Percentiles rank a stretch among this genome's conserved stretches.
Conservation (phyloP, 192 early-diverging fungal genomes). For the Linnemannia elongata region DNA sequence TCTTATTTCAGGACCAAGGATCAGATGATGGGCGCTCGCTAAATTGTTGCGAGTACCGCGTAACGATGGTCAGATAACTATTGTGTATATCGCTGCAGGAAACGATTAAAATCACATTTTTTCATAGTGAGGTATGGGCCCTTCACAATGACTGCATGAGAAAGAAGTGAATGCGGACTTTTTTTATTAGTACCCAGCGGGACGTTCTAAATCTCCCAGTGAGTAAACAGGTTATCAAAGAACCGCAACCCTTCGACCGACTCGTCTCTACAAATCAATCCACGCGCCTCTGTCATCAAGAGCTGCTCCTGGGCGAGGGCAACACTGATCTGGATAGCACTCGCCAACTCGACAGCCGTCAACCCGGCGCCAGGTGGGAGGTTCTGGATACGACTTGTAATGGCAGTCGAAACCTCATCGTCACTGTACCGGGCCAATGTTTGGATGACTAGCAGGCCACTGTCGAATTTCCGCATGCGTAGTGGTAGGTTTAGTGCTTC, state of each 20-base stretch:
- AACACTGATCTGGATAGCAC: slow-evolving; percentile 69
- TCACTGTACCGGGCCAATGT: slow-evolving; percentile 68
- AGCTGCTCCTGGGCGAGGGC: slow-evolving; percentile 77
- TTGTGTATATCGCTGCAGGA: neutral
- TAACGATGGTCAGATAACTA: neutral
- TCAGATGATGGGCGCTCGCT: slow-evolving; percentile 47
- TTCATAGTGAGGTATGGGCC: no score
- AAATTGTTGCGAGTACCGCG: neutral
- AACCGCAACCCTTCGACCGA: slow-evolving; percentile 87
- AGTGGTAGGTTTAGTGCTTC: slow-evolving; percentile 77
- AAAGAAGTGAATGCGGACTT: neutral
- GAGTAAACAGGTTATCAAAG: slow-evolving; percentile 77
- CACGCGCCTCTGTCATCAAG: slow-evolving; percentile 83
- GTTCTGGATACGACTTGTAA: slow-evolving; percentile 52
- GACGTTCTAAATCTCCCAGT: slow-evolving; percentile 38
- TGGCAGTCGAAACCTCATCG: slow-evolving; percentile 71
- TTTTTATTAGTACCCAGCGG: neutral
- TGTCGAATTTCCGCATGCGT: slow-evolving; percentile 81
- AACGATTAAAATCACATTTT: neutral
- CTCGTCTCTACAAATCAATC: slow-evolving; percentile 90
- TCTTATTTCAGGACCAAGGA: slow-evolving; percentile 58
- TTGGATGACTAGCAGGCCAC: slow-evolving; percentile 87
- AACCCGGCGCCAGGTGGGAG: slow-evolving; percentile 62
- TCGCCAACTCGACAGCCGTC: slow-evolving; percentile 80
- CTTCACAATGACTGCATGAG: no score